phyloP scores from a whole-genome alignment of 345 rosid genomes.

The Erysimum cheiranthoides region DNA sequence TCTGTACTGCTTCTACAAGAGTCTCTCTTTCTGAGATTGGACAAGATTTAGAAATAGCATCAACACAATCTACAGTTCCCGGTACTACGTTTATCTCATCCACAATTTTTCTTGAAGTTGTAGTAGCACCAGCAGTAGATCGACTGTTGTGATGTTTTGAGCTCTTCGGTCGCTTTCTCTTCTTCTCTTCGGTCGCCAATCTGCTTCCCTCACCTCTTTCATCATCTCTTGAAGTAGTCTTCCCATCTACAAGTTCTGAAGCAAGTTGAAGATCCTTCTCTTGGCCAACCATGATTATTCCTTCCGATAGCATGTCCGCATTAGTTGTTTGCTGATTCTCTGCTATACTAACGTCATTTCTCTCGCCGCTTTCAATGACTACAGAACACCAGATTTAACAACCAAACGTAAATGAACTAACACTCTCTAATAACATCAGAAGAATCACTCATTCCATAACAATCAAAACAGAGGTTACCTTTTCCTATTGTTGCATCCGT shows the following conservation, averaged over 20 bases:
- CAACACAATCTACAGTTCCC: slow-evolving; percentile 1
- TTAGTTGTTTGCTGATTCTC: slow-evolving; percentile 6
- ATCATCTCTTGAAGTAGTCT: slow-evolving; percentile 14
- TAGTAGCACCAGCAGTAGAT: no score
- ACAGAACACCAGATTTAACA: slow-evolving; percentile 25
- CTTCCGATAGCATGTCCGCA: slow-evolving; percentile 5
- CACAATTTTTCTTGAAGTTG: no score
- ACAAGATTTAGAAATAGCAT: no score
- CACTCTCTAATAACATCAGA: neutral
- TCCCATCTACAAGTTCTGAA: neutral
- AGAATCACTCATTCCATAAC: neutral
- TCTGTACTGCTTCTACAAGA: slow-evolving; percentile 2
- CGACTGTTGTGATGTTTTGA: neutral
- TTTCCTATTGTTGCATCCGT: slow-evolving; percentile 34
- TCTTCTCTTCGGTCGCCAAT: slow-evolving; percentile 25
- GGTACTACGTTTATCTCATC: no score
- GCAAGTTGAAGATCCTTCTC: no score
- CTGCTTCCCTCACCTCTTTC: slow-evolving; percentile 3
- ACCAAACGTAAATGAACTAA: slow-evolving; percentile 28
- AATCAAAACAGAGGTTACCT: slow-evolving; percentile 16
- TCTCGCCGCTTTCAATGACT: slow-evolving; percentile 32
- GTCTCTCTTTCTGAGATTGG: neutral
- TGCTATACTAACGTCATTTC: slow-evolving; percentile 21
- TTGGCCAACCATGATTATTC: neutral
- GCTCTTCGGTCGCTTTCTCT: slow-evolving; percentile 26